phyloP scores from a whole-genome alignment of 1,139 yeast genomes.

The Magnusiomyces suaveolens region DNA sequence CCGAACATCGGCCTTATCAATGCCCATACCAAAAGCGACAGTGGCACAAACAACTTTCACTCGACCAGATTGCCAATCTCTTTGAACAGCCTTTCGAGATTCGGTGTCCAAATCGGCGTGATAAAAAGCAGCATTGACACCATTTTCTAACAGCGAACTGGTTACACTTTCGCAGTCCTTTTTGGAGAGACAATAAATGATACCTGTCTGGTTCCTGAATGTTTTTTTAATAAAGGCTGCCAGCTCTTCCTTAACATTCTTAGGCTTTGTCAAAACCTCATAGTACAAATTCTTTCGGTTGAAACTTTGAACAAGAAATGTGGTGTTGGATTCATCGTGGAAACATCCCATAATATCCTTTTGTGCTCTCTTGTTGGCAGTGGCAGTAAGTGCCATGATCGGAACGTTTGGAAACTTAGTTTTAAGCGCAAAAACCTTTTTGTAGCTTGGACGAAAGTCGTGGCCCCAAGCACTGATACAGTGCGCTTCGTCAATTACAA shows the following conservation, averaged over 20 bases:
- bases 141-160: constrained; percentile 46
- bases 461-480: constrained; percentile 99
- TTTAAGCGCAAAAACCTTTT: constrained; percentile 67
- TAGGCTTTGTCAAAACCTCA: constrained; percentile 57
- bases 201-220: constrained; percentile 62
- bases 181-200: constrained; percentile 88
- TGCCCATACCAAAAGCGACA: constrained; percentile 98
- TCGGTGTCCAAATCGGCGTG: constrained; percentile 91
- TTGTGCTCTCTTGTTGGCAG: constrained; percentile 88
- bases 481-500: constrained; percentile 97
- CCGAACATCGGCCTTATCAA: constrained; percentile 90
- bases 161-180: constrained; percentile 80
- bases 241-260: constrained; percentile 46
- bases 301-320: constrained; percentile 60
- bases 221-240: constrained; percentile 44
- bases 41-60: constrained; percentile 87
- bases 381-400: constrained; percentile 93
- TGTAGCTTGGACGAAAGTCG: constrained; percentile 94
- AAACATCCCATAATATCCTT: constrained; percentile 53
- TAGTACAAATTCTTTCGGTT: constrained; percentile 80
- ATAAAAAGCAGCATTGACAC: constrained; percentile 63
- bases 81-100: constrained; percentile 61
- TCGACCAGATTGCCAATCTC: constrained; percentile 67
- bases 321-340: constrained; percentile 36
- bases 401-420: constrained; percentile 69